Evolutionary conservation across 108 stramenopile genomes (phyloP).

Genomic region (Cyclotella distinguenda): DNA sequence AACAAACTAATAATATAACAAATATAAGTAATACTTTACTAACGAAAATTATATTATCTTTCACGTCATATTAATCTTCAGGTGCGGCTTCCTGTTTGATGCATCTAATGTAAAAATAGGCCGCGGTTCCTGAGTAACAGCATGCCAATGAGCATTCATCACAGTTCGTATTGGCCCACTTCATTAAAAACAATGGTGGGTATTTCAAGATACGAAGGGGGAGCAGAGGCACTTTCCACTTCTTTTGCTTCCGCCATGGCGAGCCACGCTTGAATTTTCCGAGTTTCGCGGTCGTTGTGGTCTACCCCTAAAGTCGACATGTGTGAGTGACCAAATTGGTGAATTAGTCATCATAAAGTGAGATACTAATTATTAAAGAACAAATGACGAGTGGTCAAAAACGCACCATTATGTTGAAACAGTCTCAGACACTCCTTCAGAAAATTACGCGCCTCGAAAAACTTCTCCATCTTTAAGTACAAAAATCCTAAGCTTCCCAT

Average conservation of each 20-base stretch:
- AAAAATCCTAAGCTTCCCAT: constrained; percentile 42
- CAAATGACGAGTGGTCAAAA: background rate
- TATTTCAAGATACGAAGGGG: constrained; percentile 36
- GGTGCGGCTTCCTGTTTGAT: too few relatives aligned
- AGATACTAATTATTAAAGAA: background rate
- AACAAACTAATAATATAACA: too few relatives aligned
- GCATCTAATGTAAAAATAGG: too few relatives aligned
- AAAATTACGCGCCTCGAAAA: constrained; percentile 33
- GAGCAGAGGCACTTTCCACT: constrained; percentile 24
- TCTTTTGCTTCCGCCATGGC: constrained; percentile 30
- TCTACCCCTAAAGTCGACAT: constrained; percentile 12
- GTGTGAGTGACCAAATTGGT: background rate
- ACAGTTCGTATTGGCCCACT: constrained; percentile 19
- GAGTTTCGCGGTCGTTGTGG: constrained; percentile 31
- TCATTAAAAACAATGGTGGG: constrained; percentile 25
- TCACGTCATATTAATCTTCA: too few relatives aligned
- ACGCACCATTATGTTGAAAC: constrained; percentile 36
- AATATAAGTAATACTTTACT: too few relatives aligned
- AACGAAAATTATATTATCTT: too few relatives aligned
- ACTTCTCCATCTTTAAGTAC: constrained; percentile 33
- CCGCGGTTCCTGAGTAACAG: too few relatives aligned
- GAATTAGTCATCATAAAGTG: background rate
- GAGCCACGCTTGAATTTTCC: constrained; percentile 32
- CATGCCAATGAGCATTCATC: too few relatives aligned
- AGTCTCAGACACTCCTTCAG: constrained; percentile 38